Evolutionary conservation across 192 early-diverging fungal genomes (phyloP), one percentile per base, ranked within the genome.

Genomic region (Mortierella alpina): DNA sequence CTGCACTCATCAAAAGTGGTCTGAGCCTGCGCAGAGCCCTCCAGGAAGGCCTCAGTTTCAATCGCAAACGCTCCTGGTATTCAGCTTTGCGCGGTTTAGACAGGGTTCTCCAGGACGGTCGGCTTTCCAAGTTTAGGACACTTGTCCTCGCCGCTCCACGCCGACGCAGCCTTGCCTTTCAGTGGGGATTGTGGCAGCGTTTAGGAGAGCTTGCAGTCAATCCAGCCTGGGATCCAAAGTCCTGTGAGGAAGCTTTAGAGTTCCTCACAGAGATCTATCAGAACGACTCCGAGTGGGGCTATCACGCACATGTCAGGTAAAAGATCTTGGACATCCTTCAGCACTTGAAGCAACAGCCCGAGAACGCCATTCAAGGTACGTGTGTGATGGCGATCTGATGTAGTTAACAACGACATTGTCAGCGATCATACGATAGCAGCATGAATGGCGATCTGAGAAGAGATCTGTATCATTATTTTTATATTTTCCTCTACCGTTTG

Each of bases 151-250:
- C 17, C 1, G 39, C 58, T 59, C 58, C 58, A 42, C 42, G 58
- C 58, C 58, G 39, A 41, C 58, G 58, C 41, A 59, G 41, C 39
- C 58, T 59, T 59, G 58, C 58, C 58, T 59, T 59, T 59, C 58
- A 59, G 58, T 59, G 58, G 58, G 58, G 58, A 59, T 39, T 59
- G 39, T 59, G 58, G 14, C 58, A 59, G 58, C 58, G 58, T 11
- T 59, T 59, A 41, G 39, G 58, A 15, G 41, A 44, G 41, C 58
- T 59, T 59, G 58, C 58, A 59, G 58, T 39, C 58, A 59, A 59
- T 61, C 23, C 59, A 61, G 59, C 59, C 41, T 61, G 59, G 59
- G 59, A 61, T 61, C 41, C 59, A 61, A 41, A 61, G 59, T 61
- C 59, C 8, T 42, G 59, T 46, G 59, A 61, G 59, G 59, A 61